These are phyloP conservation scores for Nigrospora oryzae DNA, from an alignment of 2,329 filamentous ascomycete genomes.

Conservation along the genomic window DNA sequence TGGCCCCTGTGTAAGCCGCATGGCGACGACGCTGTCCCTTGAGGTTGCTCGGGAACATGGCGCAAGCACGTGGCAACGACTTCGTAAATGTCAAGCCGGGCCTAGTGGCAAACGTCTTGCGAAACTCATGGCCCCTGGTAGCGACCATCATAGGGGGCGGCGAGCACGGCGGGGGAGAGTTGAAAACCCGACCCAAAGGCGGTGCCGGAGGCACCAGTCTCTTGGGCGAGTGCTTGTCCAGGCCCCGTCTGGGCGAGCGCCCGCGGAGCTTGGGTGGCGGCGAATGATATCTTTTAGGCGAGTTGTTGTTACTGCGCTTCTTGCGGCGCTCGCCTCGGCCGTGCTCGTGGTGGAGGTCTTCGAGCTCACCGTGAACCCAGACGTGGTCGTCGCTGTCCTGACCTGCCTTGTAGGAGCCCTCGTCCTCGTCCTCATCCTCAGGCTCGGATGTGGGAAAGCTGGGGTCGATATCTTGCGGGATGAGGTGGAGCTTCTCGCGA, in stretches of 20 bases:
- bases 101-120: conserved; percentile 43
- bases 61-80: conserved; percentile 74
- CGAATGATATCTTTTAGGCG: conserved; percentile 55
- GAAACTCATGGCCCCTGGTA: conserved; percentile 20
- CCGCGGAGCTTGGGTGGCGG: conserved; percentile 42
- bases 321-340: conserved; percentile 38
- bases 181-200: conserved; percentile 38
- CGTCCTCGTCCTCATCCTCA: conserved; percentile 80
- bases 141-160: conserved; percentile 23
- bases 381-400: conserved; percentile 60
- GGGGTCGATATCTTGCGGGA: conserved; percentile 96
- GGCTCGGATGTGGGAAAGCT: conserved; percentile 94
- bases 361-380: conserved; percentile 66
- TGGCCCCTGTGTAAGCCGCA: conserved; percentile 23
- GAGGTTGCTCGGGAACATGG: conserved; percentile 53
- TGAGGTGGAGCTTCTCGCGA: conserved; percentile 68
- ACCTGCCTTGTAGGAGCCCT: conserved; percentile 53
- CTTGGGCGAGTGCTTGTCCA: conserved; percentile 62
- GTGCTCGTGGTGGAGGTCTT: conserved; percentile 53
- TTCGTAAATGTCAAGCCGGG: conserved; percentile 71
- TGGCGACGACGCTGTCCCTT: conserved; percentile 29
- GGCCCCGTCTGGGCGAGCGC: conserved; percentile 50
- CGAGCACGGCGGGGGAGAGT: conserved; percentile 36
- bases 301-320: conserved; percentile 40
- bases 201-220: conserved; percentile 22